phyloP scores from a whole-genome alignment of 2,329 filamentous ascomycete genomes.

The Colletotrichum euphorbiae region DNA sequence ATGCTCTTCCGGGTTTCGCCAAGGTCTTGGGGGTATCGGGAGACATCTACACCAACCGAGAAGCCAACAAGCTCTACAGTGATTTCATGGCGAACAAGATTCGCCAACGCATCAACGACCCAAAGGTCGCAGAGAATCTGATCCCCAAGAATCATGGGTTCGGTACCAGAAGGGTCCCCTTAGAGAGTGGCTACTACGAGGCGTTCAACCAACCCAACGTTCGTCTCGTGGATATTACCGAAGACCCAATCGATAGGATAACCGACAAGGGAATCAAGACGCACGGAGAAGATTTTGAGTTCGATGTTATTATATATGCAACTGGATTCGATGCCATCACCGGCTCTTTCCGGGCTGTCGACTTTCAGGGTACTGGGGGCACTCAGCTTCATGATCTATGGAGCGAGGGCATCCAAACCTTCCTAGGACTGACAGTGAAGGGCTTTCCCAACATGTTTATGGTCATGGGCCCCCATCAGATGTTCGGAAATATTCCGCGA shows the following conservation, averaged over 20 bases:
- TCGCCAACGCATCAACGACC: conserved; percentile 49
- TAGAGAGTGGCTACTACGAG: conserved; percentile 63
- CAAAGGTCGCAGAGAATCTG: conserved; percentile 49
- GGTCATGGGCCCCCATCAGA: conserved; percentile 57
- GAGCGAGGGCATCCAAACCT: conserved; percentile 49
- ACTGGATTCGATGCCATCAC: conserved; percentile 55
- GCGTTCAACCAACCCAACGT: conserved; percentile 60
- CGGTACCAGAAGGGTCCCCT: conserved; percentile 49
- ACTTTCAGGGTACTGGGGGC: conserved; percentile 48
- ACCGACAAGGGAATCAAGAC: conserved; percentile 51
- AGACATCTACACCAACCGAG: conserved; percentile 45
- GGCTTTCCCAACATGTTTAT: conserved; percentile 63
- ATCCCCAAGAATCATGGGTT: conserved; percentile 47
- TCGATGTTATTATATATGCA: conserved; percentile 55
- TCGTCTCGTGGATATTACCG: conserved; percentile 57
- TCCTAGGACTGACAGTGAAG: conserved; percentile 55
- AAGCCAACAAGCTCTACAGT: conserved; percentile 46
- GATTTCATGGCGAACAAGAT: conserved; percentile 51
- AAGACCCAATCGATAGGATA: conserved; percentile 54
- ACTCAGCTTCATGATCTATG: conserved; percentile 49
- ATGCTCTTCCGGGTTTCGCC: conserved; percentile 52
- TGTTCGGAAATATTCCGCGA: conserved; percentile 56
- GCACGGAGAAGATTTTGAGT: conserved; percentile 45
- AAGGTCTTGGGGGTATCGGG: conserved; percentile 44
- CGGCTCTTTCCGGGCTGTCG: conserved; percentile 48